A percentile compares a stretch with the other conserved stretches of the same genome.
phyloP scores from a whole-genome alignment of 2,329 filamentous ascomycete genomes.

The Botrytis fabae region DNA sequence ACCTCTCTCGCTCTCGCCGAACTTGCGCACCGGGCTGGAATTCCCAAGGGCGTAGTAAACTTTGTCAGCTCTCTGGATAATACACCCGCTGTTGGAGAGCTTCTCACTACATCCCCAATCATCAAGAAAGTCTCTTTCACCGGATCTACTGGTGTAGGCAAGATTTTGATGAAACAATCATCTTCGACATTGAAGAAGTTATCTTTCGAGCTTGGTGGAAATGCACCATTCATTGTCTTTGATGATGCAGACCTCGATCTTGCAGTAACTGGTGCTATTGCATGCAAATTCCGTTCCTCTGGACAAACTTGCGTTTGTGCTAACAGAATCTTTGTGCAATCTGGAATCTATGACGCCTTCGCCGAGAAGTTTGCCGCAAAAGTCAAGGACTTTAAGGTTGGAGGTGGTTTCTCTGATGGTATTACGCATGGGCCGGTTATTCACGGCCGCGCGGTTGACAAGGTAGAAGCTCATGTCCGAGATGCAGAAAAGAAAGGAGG shows the following conservation, averaged over 20 bases:
- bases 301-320: slow-evolving; percentile 95
- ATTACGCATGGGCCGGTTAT: slow-evolving; percentile 82
- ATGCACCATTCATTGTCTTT: slow-evolving; percentile 95
- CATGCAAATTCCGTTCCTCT: slow-evolving; percentile 89
- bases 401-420: slow-evolving; percentile 68
- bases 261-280: slow-evolving; percentile 79
- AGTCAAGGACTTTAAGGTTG: slow-evolving; percentile 73
- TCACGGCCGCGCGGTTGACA: slow-evolving; percentile 76
- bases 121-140: slow-evolving; percentile 95
- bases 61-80: slow-evolving; percentile 78
- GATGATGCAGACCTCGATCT: slow-evolving; percentile 88
- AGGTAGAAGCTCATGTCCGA: slow-evolving; percentile 76
- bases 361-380: slow-evolving; percentile 67
- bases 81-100: slow-evolving; percentile 74
- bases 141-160: slow-evolving; percentile 69
- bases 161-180: slow-evolving; percentile 85
- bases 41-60: slow-evolving; percentile 89
- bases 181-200: slow-evolving; percentile 77
- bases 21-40: slow-evolving; percentile 80
- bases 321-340: slow-evolving; percentile 80
- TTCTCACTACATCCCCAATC: slow-evolving; percentile 72
- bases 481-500: slow-evolving; percentile 79
- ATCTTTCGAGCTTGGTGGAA: slow-evolving; percentile 90
- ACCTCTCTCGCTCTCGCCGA: slow-evolving; percentile 86
- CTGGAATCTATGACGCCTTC: slow-evolving; percentile 76